Percentiles rank a stretch among this genome's conserved stretches.
These are phyloP conservation scores for Haematococcus lacustris DNA, from an alignment of 139 green algal genomes.

Conservation along the genomic window DNA sequence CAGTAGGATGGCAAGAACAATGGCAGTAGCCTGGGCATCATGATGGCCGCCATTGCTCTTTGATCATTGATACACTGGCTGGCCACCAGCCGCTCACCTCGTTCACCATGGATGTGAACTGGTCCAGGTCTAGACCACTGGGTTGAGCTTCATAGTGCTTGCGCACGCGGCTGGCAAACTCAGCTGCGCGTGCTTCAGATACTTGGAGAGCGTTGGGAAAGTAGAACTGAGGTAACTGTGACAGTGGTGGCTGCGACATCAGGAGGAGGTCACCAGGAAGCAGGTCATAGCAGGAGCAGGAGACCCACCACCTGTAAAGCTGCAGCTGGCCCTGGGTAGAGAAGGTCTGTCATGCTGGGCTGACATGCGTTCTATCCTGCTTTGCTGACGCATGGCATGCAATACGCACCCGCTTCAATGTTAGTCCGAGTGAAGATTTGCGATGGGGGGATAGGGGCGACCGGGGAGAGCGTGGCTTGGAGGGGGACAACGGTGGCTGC, in stretches of 20 bases:
- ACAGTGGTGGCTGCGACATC: constrained; percentile 21
- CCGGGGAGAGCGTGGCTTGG: constrained; percentile 55
- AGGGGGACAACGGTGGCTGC: constrained; percentile 81
- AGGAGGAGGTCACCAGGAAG: no score
- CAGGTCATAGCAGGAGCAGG: no score
- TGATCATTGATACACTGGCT: no score
- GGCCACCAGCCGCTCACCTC: no score
- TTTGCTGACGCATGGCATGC: no score
- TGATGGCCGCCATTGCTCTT: no score
- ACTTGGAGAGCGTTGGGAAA: constrained; percentile 39
- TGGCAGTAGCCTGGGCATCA: no score
- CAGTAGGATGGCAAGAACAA: no score
- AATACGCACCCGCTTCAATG: constrained; percentile 39
- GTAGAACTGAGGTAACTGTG: constrained; percentile 78
- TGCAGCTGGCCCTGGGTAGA: no score
- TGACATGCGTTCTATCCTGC: no score
- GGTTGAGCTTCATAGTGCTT: constrained; percentile 37
- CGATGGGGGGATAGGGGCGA: constrained; percentile 49
- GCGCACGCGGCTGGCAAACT: constrained; percentile 34
- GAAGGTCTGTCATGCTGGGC: no score
- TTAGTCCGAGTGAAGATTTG: constrained; percentile 12
- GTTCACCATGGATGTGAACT: constrained; percentile 54
- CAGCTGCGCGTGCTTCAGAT: neutral
- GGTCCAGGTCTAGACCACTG: constrained; percentile 47
- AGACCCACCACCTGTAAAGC: no score